Evolutionary conservation across 106 monocot genomes (phyloP), one percentile per base, ranked within the genome.

Genomic region (Apostasia shenzhenica): DNA sequence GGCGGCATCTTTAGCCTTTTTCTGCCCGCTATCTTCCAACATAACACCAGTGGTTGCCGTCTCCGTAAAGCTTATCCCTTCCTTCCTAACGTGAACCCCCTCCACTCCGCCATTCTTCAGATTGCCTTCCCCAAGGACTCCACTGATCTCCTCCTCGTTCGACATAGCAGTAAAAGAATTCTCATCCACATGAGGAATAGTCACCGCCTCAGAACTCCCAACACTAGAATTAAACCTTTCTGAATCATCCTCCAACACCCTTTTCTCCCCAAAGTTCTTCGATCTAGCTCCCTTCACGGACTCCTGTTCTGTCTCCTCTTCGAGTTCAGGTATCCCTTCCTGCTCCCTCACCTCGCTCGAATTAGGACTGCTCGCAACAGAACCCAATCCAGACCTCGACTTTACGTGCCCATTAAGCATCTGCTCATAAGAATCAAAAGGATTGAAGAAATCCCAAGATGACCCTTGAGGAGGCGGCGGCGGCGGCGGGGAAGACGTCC

Each of bases 251-350:
- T 52, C 75, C 3, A 66, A 66, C 45, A 44, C 73, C 55, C 77
- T 61, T 66, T 66, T 81, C 74, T 50, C 73, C 40, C 48, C 61
- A 48, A 65, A 65, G 48, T 65, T 43, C 48, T 43, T 43, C 48
- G 65, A 26, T 80, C 50, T 58, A 12, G 41, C 46, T 49, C 72
- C 87, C 68, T 73, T 75, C 60, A 72, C 54, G 3, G 72, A 52
- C 80, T 88, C 88, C 2, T 70, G 72, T 70, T 86, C 88, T 0
- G 83, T 88, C 61, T 95, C 95, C 73, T 91, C 95, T 41, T 95
- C 95, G 71, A 95, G 74, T 68, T 91, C 85, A 26, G 95, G 95
- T 50, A 95, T 95, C 41, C 95, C 95, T 80, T 95, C 95, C 65
- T 76, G 76, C 70, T 86, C 91, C 64, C 95, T 81, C 40, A 95